Conservation (phyloP, 805 yeast genomes). For the Naumovozyma castellii region DNA sequence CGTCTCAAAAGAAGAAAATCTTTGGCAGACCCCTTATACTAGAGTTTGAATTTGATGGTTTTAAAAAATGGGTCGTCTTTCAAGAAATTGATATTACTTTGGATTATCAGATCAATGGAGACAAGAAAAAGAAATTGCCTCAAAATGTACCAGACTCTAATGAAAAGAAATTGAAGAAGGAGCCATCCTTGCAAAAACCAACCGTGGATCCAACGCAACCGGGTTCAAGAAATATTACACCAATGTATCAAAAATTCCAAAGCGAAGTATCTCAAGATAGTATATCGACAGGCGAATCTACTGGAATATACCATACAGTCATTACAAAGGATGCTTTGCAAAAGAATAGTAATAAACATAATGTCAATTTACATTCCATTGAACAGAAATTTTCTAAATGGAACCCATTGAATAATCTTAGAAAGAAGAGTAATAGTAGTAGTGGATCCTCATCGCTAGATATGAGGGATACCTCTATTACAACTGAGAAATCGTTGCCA, state of each 20-base stretch:
- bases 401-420: conserved; percentile 23
- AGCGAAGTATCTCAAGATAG: conserved; percentile 9
- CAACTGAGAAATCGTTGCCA: neutral
- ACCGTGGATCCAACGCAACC: conserved; percentile 3
- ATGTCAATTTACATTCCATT: conserved; percentile 14
- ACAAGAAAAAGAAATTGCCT: neutral
- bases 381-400: conserved; percentile 25
- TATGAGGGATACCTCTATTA: neutral
- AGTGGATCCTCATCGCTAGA: conserved; percentile 3
- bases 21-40: conserved; percentile 78
- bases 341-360: conserved; percentile 10
- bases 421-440: conserved; percentile 20
- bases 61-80: conserved; percentile 66
- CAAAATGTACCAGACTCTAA: neutral
- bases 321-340: conserved; percentile 17
- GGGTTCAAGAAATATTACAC: conserved; percentile 13
- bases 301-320: conserved; percentile 19
- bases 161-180: neutral
- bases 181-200: neutral
- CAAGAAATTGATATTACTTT: conserved; percentile 49
- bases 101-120: conserved; percentile 11
- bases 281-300: conserved; percentile 1
- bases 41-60: conserved; percentile 71
- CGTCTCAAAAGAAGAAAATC: conserved; percentile 48
- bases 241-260: conserved; percentile 22